Evolutionary conservation across 129 eudicot genomes (phyloP).

Genomic region (Artemisia argyi): DNA sequence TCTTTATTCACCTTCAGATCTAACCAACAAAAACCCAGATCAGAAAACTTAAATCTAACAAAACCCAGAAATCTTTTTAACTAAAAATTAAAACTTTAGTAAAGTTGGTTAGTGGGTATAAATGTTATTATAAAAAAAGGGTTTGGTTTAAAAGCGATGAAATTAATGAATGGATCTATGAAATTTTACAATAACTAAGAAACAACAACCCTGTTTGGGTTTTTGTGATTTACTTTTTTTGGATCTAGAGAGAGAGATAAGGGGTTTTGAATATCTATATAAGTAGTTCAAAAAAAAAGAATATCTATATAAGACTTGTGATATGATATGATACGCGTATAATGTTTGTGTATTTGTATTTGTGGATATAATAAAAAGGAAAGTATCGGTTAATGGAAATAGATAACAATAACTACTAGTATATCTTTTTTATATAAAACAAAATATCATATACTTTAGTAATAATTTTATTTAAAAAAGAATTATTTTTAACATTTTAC

Average conservation of each 20-base stretch:
- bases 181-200: slow-evolving; percentile 37
- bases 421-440: too few relatives aligned
- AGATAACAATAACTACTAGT: too few relatives aligned
- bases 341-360: neutral
- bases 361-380: slow-evolving; percentile 10
- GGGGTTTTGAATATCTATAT: slow-evolving; percentile 28
- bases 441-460: too few relatives aligned
- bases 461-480: too few relatives aligned
- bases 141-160: slow-evolving; percentile 18
- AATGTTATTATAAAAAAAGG: slow-evolving; percentile 23
- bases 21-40: slow-evolving; percentile 15
- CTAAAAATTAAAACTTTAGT: slow-evolving; percentile 18
- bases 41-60: slow-evolving; percentile 25
- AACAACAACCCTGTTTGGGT: slow-evolving; percentile 23
- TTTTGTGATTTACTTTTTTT: slow-evolving; percentile 23
- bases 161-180: slow-evolving; percentile 35
- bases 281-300: too few relatives aligned
- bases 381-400: slow-evolving; percentile 8
- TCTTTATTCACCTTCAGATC: neutral
- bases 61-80: slow-evolving; percentile 25
- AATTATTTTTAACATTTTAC: too few relatives aligned
- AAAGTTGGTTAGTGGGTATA: slow-evolving; percentile 28
- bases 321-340: slow-evolving; percentile 27
- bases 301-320: slow-evolving; percentile 21
- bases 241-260: slow-evolving; percentile 40